phyloP scores from a whole-genome alignment of 176 grass and related monocot species.

The Rhynchospora tenuis region DNA sequence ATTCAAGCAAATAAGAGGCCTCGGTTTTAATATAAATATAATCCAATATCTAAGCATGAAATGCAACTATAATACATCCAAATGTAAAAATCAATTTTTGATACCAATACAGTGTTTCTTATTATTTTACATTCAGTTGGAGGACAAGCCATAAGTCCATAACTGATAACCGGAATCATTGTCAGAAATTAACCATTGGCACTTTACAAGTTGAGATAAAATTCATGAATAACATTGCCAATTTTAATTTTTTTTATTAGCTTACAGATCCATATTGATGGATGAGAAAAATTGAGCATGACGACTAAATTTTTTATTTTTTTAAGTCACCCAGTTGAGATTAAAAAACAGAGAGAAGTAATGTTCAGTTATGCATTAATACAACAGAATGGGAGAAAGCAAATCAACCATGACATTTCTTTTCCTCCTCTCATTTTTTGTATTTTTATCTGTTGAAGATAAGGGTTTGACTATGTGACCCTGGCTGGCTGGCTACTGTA shows the following conservation, averaged over 20 bases:
- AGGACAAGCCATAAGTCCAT: not conserved
- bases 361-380: constrained; percentile 1
- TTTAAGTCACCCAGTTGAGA: not conserved
- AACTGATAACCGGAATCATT: not conserved
- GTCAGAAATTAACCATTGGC: not conserved
- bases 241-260: not conserved
- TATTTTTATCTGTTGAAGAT: not conserved
- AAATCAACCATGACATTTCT: not conserved
- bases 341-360: not conserved
- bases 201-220: not conserved
- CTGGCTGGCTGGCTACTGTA: not conserved
- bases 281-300: not conserved
- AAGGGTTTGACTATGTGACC: not conserved
- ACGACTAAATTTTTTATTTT: not conserved
- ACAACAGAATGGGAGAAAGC: not conserved
- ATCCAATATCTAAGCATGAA: not conserved
- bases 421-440: not conserved
- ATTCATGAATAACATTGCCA: not conserved
- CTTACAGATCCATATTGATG: not conserved
- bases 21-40: not conserved
- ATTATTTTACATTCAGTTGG: not conserved
- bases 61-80: not conserved
- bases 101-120: not conserved
- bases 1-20: not conserved
- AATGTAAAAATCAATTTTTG: not conserved